Base-by-base conservation (phyloP, 768 basidiomycete genomes). In the Crepidotus variabilis region DNA sequence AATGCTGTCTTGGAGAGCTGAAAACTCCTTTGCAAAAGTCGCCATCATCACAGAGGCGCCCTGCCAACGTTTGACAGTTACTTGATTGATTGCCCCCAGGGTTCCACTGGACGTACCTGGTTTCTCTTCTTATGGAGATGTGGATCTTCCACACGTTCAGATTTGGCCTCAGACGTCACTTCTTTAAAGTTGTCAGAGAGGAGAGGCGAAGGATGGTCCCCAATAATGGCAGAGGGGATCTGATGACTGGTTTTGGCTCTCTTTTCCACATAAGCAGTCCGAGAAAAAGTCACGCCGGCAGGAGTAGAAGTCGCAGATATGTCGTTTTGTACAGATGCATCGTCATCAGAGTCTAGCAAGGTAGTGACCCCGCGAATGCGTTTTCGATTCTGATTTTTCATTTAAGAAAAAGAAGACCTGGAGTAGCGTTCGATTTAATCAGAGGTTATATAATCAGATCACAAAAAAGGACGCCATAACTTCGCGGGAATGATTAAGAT, bases 1-100 rank as follows among this genome's bases (percentile, higher is more conserved):
- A 22, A 55, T 55, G 14, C 54, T 55, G 18, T 55, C 47, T 47
- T 55, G 54, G 47, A 55, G 54, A n/a, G 45, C 24, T 16, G 20
- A 34, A 28, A 55, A 55, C 23, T 55, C 54, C 34, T 46, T 11
- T 14, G 54, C 45, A 23, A 55, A 55, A 22, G 47, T 39, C 1
- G 45, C 34, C 54, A 55, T 55, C 24, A 49, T 55, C 35, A 39
- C 54, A 34, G 54, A 55, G 32, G 46, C 47, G 16, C 54, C 33
- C 54, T 55, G 28, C 8, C 28, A 28, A 54, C 22, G 18, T n/a
- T 35, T 20, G 22, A 1, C n/a, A 4, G 22, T 53, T 9, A 6
- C 1, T 21, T 46, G 43, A 20, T 32, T 33, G 52, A 22, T 39
- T 28, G 23, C 22, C 33, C 16, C 39, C 43, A 43, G 43, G 16